A percentile compares a stretch with the other conserved stretches of the same genome.
Evolutionary conservation across 2,329 filamentous ascomycete genomes (phyloP).

Genomic region (Pestalotiopsis sp.): DNA sequence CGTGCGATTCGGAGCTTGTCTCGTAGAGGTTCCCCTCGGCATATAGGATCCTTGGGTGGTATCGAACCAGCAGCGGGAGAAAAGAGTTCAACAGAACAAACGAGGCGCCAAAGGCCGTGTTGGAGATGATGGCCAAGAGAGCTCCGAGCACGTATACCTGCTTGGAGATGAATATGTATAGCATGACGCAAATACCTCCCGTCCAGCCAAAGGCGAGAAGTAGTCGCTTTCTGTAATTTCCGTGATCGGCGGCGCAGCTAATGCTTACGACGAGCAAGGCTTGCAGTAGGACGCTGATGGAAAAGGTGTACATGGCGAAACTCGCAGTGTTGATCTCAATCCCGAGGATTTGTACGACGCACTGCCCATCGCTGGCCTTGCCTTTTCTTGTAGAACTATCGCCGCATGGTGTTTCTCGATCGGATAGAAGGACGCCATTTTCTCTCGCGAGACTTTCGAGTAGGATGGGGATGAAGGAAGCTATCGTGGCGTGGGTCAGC

Average conservation of each 20-base stretch:
- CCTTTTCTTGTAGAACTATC: constrained; percentile 56
- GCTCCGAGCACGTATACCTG: constrained; percentile 80
- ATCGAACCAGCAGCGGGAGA: constrained; percentile 83
- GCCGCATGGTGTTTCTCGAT: constrained; percentile 64
- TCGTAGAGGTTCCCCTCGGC: constrained; percentile 31
- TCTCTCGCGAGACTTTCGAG: constrained; percentile 92
- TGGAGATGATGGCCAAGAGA: constrained; percentile 84
- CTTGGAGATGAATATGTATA: constrained; percentile 79
- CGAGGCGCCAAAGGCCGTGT: constrained; percentile 91
- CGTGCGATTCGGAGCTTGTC: constrained; percentile 32
- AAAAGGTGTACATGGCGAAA: constrained; percentile 99
- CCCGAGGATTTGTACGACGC: constrained; percentile 81
- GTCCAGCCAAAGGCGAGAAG: constrained; percentile 82
- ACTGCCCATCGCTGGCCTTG: constrained; percentile 62
- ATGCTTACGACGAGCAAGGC: constrained; percentile 93
- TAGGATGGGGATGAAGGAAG: constrained; percentile 93
- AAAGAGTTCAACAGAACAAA: constrained; percentile 97
- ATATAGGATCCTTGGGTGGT: constrained; percentile 65
- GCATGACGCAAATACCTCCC: constrained; percentile 83
- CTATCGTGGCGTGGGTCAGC: constrained; percentile 45
- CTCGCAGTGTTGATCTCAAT: constrained; percentile 91
- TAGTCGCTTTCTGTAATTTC: constrained; percentile 86
- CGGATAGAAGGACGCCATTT: constrained; percentile 82
- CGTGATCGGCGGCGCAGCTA: constrained; percentile 94
- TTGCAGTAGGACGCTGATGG: constrained; percentile 86